A percentile compares a stretch with the other conserved stretches of the same genome.
Conservation (phyloP, 2,329 filamentous ascomycete species). For the Dothistroma pini region DNA sequence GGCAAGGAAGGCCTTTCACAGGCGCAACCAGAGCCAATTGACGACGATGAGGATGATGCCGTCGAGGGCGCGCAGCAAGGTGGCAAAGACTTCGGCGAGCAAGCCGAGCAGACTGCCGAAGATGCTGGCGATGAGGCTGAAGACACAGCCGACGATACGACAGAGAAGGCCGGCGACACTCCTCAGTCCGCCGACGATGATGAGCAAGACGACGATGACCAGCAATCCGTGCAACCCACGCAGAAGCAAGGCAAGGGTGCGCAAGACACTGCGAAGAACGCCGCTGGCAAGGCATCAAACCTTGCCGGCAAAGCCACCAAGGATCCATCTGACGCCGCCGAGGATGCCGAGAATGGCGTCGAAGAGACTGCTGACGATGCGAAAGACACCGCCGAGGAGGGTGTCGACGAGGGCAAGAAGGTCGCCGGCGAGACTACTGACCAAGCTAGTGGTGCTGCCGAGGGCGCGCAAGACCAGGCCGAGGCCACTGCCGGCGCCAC, state of each 20-base stretch:
- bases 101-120: slow-evolving; percentile 44
- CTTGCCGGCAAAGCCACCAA: slow-evolving; percentile 44
- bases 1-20: slow-evolving; percentile 45
- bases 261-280: slow-evolving; percentile 44
- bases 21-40: slow-evolving; percentile 46
- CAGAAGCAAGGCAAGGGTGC: slow-evolving; percentile 34
- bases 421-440: slow-evolving; percentile 33
- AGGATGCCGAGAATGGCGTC: slow-evolving; percentile 34
- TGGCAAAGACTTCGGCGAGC: slow-evolving; percentile 44
- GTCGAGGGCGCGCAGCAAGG: slow-evolving; percentile 39
- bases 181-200: slow-evolving; percentile 35
- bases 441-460: slow-evolving; percentile 16
- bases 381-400: slow-evolving; percentile 30
- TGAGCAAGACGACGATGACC: slow-evolving; percentile 27
- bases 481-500: slow-evolving; percentile 33
- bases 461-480: slow-evolving; percentile 29
- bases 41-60: slow-evolving; percentile 37
- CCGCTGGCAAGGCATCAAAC: slow-evolving; percentile 47
- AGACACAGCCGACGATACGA: slow-evolving; percentile 41
- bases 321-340: slow-evolving; percentile 32
- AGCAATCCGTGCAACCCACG: slow-evolving; percentile 26
- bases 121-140: slow-evolving; percentile 36
- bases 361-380: slow-evolving; percentile 36
- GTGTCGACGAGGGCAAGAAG: slow-evolving; percentile 31
- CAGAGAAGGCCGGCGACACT: slow-evolving; percentile 40